Evolutionary conservation across 306 rosid species (phyloP).

Genomic region (peach (Prunus persica)): DNA sequence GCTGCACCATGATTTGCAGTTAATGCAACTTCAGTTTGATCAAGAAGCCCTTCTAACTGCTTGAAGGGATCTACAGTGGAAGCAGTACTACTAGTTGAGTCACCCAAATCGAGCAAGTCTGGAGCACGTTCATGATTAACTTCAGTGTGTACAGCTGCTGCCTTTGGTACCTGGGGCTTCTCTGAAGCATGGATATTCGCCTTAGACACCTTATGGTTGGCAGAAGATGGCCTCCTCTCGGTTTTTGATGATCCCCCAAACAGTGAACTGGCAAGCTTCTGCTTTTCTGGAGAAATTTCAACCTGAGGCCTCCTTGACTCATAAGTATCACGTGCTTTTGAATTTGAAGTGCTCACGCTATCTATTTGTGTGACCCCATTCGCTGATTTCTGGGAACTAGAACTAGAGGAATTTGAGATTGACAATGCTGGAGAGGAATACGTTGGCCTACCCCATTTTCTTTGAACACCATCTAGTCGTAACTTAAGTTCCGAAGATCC

Average conservation of each 20-base stretch:
- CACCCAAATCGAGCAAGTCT: conserved; percentile 80
- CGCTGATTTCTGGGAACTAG: conserved; percentile 30
- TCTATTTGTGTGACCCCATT: too few species aligned
- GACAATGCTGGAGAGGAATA: conserved; percentile 53
- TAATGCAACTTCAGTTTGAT: conserved; percentile 34
- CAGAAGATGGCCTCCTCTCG: conserved; percentile 50
- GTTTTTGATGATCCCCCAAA: conserved; percentile 48
- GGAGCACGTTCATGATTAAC: conserved; percentile 55
- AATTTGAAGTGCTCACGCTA: too few species aligned
- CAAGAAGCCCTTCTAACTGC: conserved; percentile 82
- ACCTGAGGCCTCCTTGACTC: conserved; percentile 51
- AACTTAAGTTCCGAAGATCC: conserved; percentile 63
- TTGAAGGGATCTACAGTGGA: conserved; percentile 61
- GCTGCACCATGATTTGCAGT: conserved; percentile 26
- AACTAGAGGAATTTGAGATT: conserved; percentile 10
- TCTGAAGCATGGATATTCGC: conserved; percentile 35
- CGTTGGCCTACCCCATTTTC: conserved; percentile 75
- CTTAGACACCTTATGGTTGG: conserved; percentile 54
- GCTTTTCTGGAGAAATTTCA: conserved; percentile 71
- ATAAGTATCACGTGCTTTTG: conserved; percentile 32
- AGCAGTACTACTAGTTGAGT: conserved; percentile 43
- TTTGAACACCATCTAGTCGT: conserved; percentile 85
- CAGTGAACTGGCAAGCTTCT: conserved; percentile 88
- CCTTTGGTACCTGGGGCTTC: conserved; percentile 45
- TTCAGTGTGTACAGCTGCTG: conserved; percentile 31